These are phyloP conservation scores for Boletus sensibilis DNA, from an alignment of 768 basidiomycete species.

Conservation along the genomic window DNA sequence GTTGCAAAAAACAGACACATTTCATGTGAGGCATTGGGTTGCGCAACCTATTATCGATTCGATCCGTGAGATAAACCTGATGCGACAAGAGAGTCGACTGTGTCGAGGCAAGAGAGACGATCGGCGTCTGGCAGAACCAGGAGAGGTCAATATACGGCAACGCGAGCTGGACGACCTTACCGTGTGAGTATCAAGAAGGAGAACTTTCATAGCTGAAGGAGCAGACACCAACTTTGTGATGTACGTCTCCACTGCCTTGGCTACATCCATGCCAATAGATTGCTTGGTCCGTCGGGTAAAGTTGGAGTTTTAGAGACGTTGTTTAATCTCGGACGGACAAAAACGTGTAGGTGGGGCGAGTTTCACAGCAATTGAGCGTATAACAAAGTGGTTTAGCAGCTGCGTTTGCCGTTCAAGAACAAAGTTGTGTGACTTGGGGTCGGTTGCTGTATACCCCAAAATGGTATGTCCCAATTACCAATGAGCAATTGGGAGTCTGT, in stretches of 20 bases:
- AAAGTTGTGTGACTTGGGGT: not conserved
- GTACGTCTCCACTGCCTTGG: slow-evolving; percentile 94
- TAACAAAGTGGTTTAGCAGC: not conserved
- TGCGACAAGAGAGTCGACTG: slow-evolving; percentile 92
- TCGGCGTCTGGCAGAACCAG: slow-evolving; percentile 70
- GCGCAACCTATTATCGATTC: slow-evolving; percentile 90
- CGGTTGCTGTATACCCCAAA: not conserved
- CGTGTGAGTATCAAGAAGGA: slow-evolving; percentile 92
- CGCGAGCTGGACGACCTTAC: slow-evolving; percentile 43
- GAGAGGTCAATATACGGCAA: not conserved
- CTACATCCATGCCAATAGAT: slow-evolving; percentile 74
- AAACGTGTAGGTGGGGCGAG: not conserved
- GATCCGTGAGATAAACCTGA: slow-evolving; percentile 96
- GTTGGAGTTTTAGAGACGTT: not conserved
- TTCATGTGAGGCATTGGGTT: slow-evolving; percentile 96
- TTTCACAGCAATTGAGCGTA: not conserved
- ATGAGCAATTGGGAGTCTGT: too few species aligned
- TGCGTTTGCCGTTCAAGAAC: not conserved
- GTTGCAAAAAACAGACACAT: slow-evolving; percentile 91
- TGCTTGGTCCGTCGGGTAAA: not conserved
- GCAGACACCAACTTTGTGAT: slow-evolving; percentile 84
- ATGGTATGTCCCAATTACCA: not conserved
- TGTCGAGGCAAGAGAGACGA: slow-evolving; percentile 91
- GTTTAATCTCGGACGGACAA: not conserved
- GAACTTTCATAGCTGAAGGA: slow-evolving; percentile 90